Evolutionary conservation across 352 stramenopile genomes (phyloP), one percentile per base, ranked within the genome.

Genomic region (Pythium brachiatum): DNA sequence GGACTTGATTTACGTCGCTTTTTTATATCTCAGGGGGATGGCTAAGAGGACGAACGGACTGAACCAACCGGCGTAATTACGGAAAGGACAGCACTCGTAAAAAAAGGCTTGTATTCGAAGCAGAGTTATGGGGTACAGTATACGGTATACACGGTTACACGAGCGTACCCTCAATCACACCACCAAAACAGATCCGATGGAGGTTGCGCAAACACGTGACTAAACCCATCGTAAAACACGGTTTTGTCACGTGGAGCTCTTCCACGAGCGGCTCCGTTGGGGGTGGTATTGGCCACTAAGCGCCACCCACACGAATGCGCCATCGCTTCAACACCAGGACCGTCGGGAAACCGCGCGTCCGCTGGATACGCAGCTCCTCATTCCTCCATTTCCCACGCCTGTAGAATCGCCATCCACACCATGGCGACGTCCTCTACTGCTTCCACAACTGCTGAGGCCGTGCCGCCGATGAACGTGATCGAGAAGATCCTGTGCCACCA

Each of bases 401-500:
- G 6, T 32, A 23, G 7, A 21, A 20, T n/a, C 23, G 15, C 34
- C 38, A 59, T n/a, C 18, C 18, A 47, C 39, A 25, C 41, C 41
- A 48, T 43, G 23, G 26, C 41, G 55, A 25, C 55, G 6, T 32
- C 53, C 6, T 11, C 50, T 5, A 41, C 26, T 25, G 25, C 36
- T 34, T 31, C 25, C 13, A n/a, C n/a, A n/a, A n/a, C n/a, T 64
- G 47, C 43, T 36, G 21, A 44, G 26, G 6, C 18, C 18, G 38
- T 47, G 43, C 74, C 71, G 63, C 79, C 78, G 18, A 92, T 92
- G 83, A 92, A 92, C 72, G 83, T 89, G 47, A 90, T 92, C 69
- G 84, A 93, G 63, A 93, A 93, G 79, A 91, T 91, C 72, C 62
- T 93, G 57, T 90, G 79, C 72, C 78, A 87, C 68, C 78, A 87